Percentiles rank a stretch among this genome's conserved stretches.
phyloP scores from a whole-genome alignment of 805 yeast species.

The Candida manassasensis region DNA sequence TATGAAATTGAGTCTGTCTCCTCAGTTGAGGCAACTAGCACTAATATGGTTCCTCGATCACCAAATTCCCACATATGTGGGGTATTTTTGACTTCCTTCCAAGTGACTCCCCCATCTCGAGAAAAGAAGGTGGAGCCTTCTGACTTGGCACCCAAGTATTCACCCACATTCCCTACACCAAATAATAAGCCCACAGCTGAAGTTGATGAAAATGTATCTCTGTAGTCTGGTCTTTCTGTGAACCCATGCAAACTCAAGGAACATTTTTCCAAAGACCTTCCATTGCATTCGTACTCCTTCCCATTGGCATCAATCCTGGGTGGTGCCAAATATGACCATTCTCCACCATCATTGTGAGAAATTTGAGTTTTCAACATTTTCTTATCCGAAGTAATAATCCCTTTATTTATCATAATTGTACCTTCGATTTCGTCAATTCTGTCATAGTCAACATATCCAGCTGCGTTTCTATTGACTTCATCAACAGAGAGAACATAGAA shows the following conservation, averaged over 20 bases:
- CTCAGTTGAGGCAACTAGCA: conserved; percentile 57
- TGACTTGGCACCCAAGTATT: conserved; percentile 41
- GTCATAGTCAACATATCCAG: conserved; percentile 87
- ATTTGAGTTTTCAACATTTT: conserved; percentile 69
- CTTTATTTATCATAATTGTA: conserved; percentile 61
- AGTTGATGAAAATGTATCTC: conserved; percentile 84
- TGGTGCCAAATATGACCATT: conserved; percentile 70
- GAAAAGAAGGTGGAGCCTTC: conserved; percentile 67
- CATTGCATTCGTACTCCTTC: conserved; percentile 48
- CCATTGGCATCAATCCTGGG: conserved; percentile 65
- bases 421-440: conserved; percentile 82
- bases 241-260: conserved; percentile 84
- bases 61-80: conserved; percentile 92
- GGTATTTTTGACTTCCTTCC: conserved; percentile 77
- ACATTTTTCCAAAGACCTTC: conserved; percentile 53
- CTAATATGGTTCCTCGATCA: conserved; percentile 85
- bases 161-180: conserved; percentile 94
- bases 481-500: conserved; percentile 65
- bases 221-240: conserved; percentile 77
- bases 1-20: conserved; percentile 56
- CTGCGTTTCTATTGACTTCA: conserved; percentile 66
- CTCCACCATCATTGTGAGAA: conserved; percentile 87
- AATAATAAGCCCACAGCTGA: conserved; percentile 86
- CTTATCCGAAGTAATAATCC: conserved; percentile 19
- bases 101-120: conserved; percentile 85